These are phyloP conservation scores for Byssothecium circinans DNA, from an alignment of 2,329 filamentous ascomycete genomes.

Conservation along the genomic window DNA sequence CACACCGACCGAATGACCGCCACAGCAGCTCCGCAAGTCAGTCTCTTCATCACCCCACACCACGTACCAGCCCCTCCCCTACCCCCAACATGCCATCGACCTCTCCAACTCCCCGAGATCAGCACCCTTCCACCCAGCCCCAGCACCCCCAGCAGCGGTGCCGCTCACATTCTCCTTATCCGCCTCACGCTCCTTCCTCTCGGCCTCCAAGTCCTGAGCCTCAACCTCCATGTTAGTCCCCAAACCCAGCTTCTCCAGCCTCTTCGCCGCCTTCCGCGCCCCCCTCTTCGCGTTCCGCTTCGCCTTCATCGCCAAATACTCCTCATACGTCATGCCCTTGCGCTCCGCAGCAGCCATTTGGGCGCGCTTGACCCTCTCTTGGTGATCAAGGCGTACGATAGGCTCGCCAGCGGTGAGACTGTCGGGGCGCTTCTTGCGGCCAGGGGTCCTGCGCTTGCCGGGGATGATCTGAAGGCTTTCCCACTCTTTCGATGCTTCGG, in stretches of 20 bases:
- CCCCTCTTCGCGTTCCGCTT: not conserved
- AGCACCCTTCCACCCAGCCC: too few species aligned
- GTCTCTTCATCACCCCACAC: too few species aligned
- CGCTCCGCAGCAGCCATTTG: slow-evolving; percentile 20
- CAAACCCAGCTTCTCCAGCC: not conserved
- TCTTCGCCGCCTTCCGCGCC: not conserved
- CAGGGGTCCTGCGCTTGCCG: not conserved
- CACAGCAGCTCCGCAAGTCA: too few species aligned
- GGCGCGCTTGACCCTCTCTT: not conserved
- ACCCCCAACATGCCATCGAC: too few species aligned
- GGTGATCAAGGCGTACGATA: not conserved
- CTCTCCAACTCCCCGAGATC: too few species aligned
- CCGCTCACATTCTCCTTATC: too few species aligned
- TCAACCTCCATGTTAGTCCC: too few species aligned
- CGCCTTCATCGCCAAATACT: slow-evolving; percentile 1
- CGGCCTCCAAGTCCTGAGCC: too few species aligned
- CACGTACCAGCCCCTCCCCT: too few species aligned
- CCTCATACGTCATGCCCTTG: slow-evolving; percentile 16
- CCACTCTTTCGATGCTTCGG: not conserved
- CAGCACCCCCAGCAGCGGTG: too few species aligned
- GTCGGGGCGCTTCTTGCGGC: not conserved
- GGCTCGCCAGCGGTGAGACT: not conserved
- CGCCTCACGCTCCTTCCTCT: too few species aligned
- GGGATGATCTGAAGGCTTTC: not conserved
- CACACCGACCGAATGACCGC: too few species aligned